Conservation (phyloP, 2,329 filamentous ascomycete species). For the Stagonosporopsis cucurbitacearum region DNA sequence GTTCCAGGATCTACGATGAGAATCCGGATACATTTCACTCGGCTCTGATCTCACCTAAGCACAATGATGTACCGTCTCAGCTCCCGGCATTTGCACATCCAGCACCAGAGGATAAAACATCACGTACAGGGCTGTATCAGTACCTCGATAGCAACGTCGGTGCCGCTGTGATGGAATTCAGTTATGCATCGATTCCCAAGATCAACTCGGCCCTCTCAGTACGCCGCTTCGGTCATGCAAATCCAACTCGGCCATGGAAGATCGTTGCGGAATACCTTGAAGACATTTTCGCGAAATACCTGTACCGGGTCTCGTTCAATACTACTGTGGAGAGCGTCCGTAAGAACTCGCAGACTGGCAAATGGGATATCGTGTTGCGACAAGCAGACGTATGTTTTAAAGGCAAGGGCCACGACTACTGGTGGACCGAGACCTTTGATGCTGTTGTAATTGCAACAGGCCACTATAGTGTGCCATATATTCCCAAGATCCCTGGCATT, state of each 20-base stretch:
- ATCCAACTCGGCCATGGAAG: slow-evolving; percentile 66
- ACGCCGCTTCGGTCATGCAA: slow-evolving; percentile 61
- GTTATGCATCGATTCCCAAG: slow-evolving; percentile 58
- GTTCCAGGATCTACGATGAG: slow-evolving; percentile 30
- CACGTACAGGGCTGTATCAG: slow-evolving; percentile 54
- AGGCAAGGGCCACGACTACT: slow-evolving; percentile 55
- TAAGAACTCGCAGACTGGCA: slow-evolving; percentile 54
- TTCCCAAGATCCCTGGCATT: slow-evolving; percentile 59
- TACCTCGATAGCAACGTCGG: slow-evolving; percentile 71
- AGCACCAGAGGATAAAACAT: slow-evolving; percentile 19
- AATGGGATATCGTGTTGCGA: slow-evolving; percentile 43
- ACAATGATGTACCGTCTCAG: neutral
- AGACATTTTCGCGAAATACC: slow-evolving; percentile 60
- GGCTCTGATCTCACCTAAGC: neutral
- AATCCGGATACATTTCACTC: slow-evolving; percentile 5
- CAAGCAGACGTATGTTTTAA: slow-evolving; percentile 58
- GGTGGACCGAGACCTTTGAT: slow-evolving; percentile 69
- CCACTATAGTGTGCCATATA: slow-evolving; percentile 66
- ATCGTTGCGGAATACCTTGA: slow-evolving; percentile 43
- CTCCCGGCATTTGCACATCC: neutral
- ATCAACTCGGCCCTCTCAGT: slow-evolving; percentile 40
- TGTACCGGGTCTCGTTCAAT: slow-evolving; percentile 61
- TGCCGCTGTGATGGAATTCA: slow-evolving; percentile 65
- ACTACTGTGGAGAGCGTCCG: slow-evolving; percentile 63
- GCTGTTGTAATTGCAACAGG: slow-evolving; percentile 67